Evolutionary conservation across 139 green algal genomes (phyloP).

Genomic region (Auxenochlorella pyrenoidosa): DNA sequence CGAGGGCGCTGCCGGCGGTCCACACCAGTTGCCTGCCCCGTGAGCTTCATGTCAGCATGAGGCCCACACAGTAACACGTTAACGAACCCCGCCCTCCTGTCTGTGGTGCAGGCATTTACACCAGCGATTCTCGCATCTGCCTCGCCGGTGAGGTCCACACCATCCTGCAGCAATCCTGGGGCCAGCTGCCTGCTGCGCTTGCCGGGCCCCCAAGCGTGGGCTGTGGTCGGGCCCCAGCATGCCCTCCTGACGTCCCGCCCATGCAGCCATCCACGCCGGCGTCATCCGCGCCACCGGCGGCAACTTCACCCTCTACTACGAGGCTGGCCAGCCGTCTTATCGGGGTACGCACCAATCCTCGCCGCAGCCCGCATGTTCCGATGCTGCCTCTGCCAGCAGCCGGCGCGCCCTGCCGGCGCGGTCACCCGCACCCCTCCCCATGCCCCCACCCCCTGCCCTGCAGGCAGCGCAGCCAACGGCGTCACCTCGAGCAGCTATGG

Average conservation of each 20-base stretch:
- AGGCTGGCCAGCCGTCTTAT: neutral
- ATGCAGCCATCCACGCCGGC: slow-evolving; percentile 7
- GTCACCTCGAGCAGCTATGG: neutral
- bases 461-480: neutral
- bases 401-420: too few relatives aligned
- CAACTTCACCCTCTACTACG: slow-evolving; percentile 3
- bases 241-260: too few relatives aligned
- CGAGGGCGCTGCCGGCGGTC: neutral
- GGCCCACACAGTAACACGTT: neutral
- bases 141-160: too few relatives aligned
- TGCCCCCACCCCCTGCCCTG: neutral
- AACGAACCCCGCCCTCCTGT: too few relatives aligned
- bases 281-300: neutral
- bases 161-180: too few relatives aligned
- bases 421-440: neutral
- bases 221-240: too few relatives aligned
- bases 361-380: neutral
- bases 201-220: too few relatives aligned
- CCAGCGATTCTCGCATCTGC: neutral
- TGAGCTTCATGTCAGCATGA: neutral
- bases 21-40: neutral
- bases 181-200: too few relatives aligned
- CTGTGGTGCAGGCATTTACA: neutral
- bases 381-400: neutral
- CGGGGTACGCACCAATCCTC: neutral